Percentiles rank a stretch among this genome's conserved stretches.
phyloP scores from a whole-genome alignment of 2,329 filamentous ascomycete species.

The Xylaria sp. region DNA sequence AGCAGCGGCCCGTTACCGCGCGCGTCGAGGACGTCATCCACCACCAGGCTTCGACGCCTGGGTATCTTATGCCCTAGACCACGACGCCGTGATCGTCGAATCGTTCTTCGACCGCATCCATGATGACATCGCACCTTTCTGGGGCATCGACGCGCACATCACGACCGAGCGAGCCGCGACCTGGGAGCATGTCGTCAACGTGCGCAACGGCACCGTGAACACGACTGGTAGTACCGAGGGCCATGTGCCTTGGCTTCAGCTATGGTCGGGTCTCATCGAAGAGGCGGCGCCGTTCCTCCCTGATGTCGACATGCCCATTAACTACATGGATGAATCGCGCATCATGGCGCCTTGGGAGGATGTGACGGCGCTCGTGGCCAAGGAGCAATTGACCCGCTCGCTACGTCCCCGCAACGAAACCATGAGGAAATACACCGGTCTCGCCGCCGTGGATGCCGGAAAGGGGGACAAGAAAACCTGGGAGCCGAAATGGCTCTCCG shows the following conservation, averaged over 20 bases:
- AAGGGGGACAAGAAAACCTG: background rate
- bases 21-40: conserved; percentile 62
- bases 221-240: conserved; percentile 43
- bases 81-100: conserved; percentile 62
- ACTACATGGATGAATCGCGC: conserved; percentile 67
- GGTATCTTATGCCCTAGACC: conserved; percentile 58
- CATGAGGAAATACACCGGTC: conserved; percentile 41
- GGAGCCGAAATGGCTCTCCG: conserved; percentile 33
- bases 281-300: conserved; percentile 58
- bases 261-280: conserved; percentile 55
- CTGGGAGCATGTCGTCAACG: conserved; percentile 51
- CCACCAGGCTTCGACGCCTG: conserved; percentile 66
- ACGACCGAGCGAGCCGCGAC: conserved; percentile 45
- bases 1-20: conserved; percentile 58
- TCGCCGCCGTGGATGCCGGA: background rate
- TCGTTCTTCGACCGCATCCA: conserved; percentile 69
- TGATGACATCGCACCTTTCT: conserved; percentile 65
- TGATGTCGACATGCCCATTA: conserved; percentile 71
- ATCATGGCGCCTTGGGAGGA: conserved; percentile 64
- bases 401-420: conserved; percentile 50
- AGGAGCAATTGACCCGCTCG: conserved; percentile 51
- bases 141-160: conserved; percentile 55
- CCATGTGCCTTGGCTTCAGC: conserved; percentile 30
- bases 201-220: conserved; percentile 49
- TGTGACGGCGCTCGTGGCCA: conserved; percentile 55